Percentiles rank a stretch among this genome's conserved stretches.
Conservation (phyloP, 2,329 filamentous ascomycete species). For the Exophiala dermatitidis region DNA sequence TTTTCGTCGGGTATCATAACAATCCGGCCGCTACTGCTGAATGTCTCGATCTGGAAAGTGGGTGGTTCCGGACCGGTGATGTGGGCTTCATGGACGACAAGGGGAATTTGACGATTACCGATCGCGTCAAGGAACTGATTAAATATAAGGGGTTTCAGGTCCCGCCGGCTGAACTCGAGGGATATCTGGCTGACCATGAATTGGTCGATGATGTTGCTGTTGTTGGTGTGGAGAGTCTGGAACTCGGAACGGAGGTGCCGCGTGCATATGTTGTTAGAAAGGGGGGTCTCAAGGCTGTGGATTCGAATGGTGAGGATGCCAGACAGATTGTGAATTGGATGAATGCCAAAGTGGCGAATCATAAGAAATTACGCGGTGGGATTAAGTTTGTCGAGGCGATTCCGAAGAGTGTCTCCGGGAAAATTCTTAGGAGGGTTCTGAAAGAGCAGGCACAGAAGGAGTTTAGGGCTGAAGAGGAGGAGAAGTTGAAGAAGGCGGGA, state of each 20-base stretch:
- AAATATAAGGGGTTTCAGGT: conserved; percentile 47
- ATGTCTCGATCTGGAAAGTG: conserved; percentile 55
- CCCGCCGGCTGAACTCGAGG: conserved; percentile 45
- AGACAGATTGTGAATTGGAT: conserved; percentile 31
- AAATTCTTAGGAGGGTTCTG: conserved; percentile 34
- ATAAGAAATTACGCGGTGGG: conserved; percentile 35
- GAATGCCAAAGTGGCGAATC: conserved; percentile 29
- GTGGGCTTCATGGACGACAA: conserved; percentile 64
- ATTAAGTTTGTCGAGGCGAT: conserved; percentile 34
- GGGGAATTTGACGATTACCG: conserved; percentile 86
- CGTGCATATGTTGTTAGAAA: conserved; percentile 38
- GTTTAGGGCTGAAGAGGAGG: conserved; percentile 27
- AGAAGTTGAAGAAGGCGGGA: conserved; percentile 5
- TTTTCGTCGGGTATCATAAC: conserved; percentile 57
- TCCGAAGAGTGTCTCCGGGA: conserved; percentile 36
- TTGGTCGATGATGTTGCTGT: conserved; percentile 42
- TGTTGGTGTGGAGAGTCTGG: conserved; percentile 35
- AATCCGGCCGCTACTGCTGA: conserved; percentile 52
- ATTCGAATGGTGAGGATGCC: conserved; percentile 38
- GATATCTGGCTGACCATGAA: conserved; percentile 37
- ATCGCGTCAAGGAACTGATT: conserved; percentile 61
- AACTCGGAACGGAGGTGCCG: conserved; percentile 36
- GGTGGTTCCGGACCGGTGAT: conserved; percentile 87
- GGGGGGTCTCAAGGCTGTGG: conserved; percentile 44
- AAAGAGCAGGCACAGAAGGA: conserved; percentile 31